Percentiles rank a stretch among this genome's conserved stretches.
Conservation (phyloP, 495 filamentous ascomycete species). For the Arthonia radiata region DNA sequence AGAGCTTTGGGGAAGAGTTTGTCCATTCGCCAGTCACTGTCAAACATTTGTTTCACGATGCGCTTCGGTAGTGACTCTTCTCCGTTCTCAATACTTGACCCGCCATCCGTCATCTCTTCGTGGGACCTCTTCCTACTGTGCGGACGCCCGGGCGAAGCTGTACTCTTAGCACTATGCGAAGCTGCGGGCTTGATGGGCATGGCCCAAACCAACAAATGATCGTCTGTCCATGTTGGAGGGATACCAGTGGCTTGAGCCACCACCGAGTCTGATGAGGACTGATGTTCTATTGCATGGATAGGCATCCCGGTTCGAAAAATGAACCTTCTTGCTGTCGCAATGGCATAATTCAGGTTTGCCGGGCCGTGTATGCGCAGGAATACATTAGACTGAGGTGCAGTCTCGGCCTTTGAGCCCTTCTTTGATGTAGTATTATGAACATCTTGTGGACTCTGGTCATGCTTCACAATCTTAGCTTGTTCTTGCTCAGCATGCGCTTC, state of each 20-base stretch:
- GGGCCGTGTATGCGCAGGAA: conserved; percentile 58
- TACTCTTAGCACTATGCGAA: conserved; percentile 7
- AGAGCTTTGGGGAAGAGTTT: conserved; percentile 37
- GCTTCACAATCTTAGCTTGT: too few relatives aligned
- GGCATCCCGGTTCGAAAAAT: conserved; percentile 71
- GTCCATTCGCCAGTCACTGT: conserved; percentile 50
- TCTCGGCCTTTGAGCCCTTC: too few relatives aligned
- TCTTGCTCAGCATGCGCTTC: too few relatives aligned
- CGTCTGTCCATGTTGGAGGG: conserved; percentile 46
- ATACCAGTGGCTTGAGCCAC: conserved; percentile 8
- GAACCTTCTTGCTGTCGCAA: conserved; percentile 66
- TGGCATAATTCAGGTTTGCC: conserved; percentile 46
- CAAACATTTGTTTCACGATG: conserved; percentile 58
- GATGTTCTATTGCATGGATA: conserved; percentile 34
- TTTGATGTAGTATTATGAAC: too few relatives aligned
- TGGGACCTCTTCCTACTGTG: conserved; percentile 1
- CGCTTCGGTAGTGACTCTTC: conserved; percentile 13
- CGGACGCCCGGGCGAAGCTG: background rate
- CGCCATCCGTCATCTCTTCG: conserved; percentile 11
- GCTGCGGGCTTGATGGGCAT: conserved; percentile 24
- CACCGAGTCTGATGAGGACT: conserved; percentile 8
- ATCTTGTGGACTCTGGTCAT: too few relatives aligned
- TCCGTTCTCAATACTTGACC: conserved; percentile 3
- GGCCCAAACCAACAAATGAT: conserved; percentile 59
- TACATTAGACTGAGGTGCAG: too few relatives aligned